Evolutionary conservation across 1,284 basidiomycete species (phyloP), one percentile per base, ranked within the genome.

Genomic region (Microbotryum saponariae): DNA sequence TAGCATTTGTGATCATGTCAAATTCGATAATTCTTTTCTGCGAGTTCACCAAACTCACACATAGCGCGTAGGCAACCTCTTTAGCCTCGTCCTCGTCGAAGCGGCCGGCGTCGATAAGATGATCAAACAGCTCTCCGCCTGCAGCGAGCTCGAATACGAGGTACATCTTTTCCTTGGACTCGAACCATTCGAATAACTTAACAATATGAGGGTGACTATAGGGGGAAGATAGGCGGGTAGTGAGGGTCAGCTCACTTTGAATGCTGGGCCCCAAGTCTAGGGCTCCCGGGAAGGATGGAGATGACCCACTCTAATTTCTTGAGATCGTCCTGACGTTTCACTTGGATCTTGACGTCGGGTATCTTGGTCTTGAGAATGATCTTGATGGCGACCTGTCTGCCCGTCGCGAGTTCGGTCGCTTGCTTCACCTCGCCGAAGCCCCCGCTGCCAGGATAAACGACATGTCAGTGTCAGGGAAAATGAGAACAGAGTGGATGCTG

Each of bases 61-160:
- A 52, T 23, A 68, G 48, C 3, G 66, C 66, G n/a, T 60, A 62
- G 9, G 64, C 45, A 16, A 67, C 60, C 21, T 69, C 67, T 29
- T 59, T 52, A 9, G 76, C 76, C 51, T 76, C 76, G 1, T 58
- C 57, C 63, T 77, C 76, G 18, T 72, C 72, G 55, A 76, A 77
- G 6, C 74, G 69, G 21, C 70, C 71, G 9, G 66, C 62, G 1
- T 66, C 61, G 18, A 75, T 66, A 58, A 77, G 69, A 42, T 75
- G 72, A 33, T 77, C 75, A 54, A 76, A 76, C 31, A 77, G 68
- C 61, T 77, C 76, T 14, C 76, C 76, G 23, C 76, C 76, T 1
- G 72, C 72, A 3, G 76, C 76, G 23, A 75, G 72, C 60, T 77
- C 76, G 29, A 77, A 76, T 0, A 76, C 75, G 54, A 77, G 71